Percentiles rank a stretch among this genome's conserved stretches.
Evolutionary conservation across 1,139 yeast species (phyloP).

Genomic region (Nakaseomyces uthaithaninus): DNA sequence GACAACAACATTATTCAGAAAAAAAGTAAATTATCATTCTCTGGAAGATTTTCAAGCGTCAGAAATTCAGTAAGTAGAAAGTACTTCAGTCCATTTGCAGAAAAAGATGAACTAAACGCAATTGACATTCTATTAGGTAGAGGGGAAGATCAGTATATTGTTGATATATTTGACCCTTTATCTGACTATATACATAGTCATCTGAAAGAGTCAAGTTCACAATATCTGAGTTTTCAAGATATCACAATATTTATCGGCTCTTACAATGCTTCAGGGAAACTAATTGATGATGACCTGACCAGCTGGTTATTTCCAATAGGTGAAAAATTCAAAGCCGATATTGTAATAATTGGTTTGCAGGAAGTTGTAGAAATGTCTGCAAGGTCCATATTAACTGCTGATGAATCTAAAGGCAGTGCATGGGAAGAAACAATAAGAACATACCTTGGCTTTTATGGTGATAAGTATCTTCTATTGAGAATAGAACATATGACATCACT

Average conservation of each 20-base stretch:
- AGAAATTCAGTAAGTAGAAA: constrained; percentile 91
- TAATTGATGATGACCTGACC: constrained; percentile 46
- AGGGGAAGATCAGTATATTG: constrained; percentile 60
- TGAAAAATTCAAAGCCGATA: constrained; percentile 46
- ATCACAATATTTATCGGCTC: constrained; percentile 75
- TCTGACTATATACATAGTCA: constrained; percentile 68
- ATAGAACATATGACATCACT: constrained; percentile 87
- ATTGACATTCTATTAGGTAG: constrained; percentile 83
- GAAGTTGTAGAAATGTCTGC: constrained; percentile 89
- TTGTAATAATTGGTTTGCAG: constrained; percentile 82
- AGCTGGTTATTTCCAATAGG: constrained; percentile 78
- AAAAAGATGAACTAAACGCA: constrained; percentile 77
- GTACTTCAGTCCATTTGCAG: constrained; percentile 93
- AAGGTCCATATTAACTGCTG: constrained; percentile 65
- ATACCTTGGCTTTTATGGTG: constrained; percentile 44
- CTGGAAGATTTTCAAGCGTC: constrained; percentile 93
- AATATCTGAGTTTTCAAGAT: constrained; percentile 53
- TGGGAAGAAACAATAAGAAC: constrained; percentile 55
- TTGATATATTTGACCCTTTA: constrained; percentile 77
- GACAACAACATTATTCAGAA: constrained; percentile 88
- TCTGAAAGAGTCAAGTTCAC: constrained; percentile 41
- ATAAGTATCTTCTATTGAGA: constrained; percentile 59
- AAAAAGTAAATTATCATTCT: constrained; percentile 90
- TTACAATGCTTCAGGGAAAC: constrained; percentile 78
- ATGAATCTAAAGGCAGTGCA: constrained; percentile 52